Evolutionary conservation across 1,284 basidiomycete genomes (phyloP).

Genomic region (Ustilago lituana): DNA sequence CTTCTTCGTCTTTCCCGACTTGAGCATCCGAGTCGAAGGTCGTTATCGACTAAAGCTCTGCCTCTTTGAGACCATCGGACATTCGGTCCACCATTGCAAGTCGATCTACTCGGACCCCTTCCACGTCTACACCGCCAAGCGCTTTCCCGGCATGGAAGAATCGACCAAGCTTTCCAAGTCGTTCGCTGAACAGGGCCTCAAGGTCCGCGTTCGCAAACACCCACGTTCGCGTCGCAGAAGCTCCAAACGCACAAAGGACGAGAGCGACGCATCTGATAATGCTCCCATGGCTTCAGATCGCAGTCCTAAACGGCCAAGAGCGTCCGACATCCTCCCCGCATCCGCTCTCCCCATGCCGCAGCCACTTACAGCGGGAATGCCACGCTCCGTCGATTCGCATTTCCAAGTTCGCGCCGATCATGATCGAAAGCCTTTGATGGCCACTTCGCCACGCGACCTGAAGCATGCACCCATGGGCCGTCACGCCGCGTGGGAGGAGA

Average conservation of each 20-base stretch:
- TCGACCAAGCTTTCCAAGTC: slow-evolving; percentile 58
- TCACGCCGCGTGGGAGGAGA: slow-evolving; percentile 14
- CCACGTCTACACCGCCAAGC: slow-evolving; percentile 61
- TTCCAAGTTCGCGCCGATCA: slow-evolving; percentile 20
- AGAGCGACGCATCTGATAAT: slow-evolving; percentile 42
- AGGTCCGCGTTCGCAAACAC: slow-evolving; percentile 64
- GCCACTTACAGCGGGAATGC: slow-evolving; percentile 9
- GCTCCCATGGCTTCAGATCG: slow-evolving; percentile 13
- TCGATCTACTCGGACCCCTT: slow-evolving; percentile 62
- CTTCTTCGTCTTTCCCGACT: slow-evolving; percentile 68
- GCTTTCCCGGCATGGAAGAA: slow-evolving; percentile 65
- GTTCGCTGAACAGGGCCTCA: slow-evolving; percentile 63
- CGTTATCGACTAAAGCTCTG: slow-evolving; percentile 83
- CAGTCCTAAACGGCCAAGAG: slow-evolving; percentile 36
- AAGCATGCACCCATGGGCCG: background rate
- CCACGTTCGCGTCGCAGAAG: slow-evolving; percentile 44
- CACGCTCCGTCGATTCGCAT: slow-evolving; percentile 18
- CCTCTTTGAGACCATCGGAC: slow-evolving; percentile 84
- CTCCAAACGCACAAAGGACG: slow-evolving; percentile 42
- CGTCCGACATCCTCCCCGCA: slow-evolving; percentile 22
- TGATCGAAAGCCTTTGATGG: slow-evolving; percentile 12
- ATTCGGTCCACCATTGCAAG: slow-evolving; percentile 61
- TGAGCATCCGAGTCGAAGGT: slow-evolving; percentile 79
- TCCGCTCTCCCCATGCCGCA: slow-evolving; percentile 27
- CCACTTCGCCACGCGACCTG: slow-evolving; percentile 5